Evolutionary conservation across 2,329 filamentous ascomycete species (phyloP), one percentile per base, ranked within the genome.

Genomic region (Neopestalotiopsis rosae): DNA sequence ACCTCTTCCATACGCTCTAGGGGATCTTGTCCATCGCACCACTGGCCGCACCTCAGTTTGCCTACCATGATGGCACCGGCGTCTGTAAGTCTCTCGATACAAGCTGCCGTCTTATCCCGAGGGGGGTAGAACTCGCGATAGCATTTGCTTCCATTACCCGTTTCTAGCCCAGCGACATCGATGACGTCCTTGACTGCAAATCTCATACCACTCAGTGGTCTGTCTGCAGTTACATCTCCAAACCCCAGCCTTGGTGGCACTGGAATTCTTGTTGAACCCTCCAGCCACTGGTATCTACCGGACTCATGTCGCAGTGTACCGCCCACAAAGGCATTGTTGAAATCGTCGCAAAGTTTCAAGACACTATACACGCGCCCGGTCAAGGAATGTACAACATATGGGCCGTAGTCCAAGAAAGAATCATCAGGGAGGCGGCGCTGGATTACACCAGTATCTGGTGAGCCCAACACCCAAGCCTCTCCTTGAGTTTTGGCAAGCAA

Each of bases 11-110:
- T 62, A 65, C 73, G 65, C 32, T 72, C 69, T 5, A 72, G 38
- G 17, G 72, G 71, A 56, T 72, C 69, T 30, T 74, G 72, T 3
- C 72, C 71, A 57, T 73, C 71, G 40, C 70, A 69, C 66, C 67
- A 74, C 64, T 73, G 71, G 49, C 67, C 67, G 17, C 65, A 70
- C 28, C 70, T 66, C 67, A 71, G 64, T 65, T 73, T 74, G n/a
- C 73, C 73, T 7, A 74, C 70, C 67, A 74, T 63, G 30, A 74
- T 62, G n/a, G 73, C 72, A 5, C 71, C 73, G 17, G 71, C 70
- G 5, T 64, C 65, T 7, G 74, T 40, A 3, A 74, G 68, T 10
- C 38, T 52, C n/a, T 45, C 12, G 30, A 74, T 64, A 61, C 61
- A 72, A 14, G 68, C 17, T 5, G 70, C 67, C 3, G 68, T 71